phyloP scores from a whole-genome alignment of 2,329 filamentous ascomycete genomes.

The Colletotrichum noveboracense region DNA sequence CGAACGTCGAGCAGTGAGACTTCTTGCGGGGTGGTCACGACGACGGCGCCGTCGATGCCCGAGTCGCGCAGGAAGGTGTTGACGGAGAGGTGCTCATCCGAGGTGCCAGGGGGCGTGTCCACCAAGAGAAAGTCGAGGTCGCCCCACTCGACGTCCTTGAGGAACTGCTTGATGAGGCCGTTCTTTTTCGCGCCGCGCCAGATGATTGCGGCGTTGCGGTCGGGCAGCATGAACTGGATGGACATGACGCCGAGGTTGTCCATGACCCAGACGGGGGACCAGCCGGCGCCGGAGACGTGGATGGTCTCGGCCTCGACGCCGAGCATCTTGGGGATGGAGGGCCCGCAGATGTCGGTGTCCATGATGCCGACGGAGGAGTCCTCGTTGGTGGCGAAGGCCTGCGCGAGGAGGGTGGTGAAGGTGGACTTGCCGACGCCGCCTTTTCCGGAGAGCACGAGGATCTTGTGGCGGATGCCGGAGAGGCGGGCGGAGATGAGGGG shows the following conservation, averaged over 20 bases:
- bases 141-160: constrained; percentile 98
- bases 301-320: constrained; percentile 94
- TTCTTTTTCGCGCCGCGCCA: constrained; percentile 99
- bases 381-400: constrained; percentile 85
- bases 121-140: constrained; percentile 92
- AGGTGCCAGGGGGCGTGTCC: constrained; percentile 94
- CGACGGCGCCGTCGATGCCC: constrained; percentile 89
- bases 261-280: constrained; percentile 94
- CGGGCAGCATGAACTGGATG: constrained; percentile 97
- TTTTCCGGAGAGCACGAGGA: constrained; percentile 92
- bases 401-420: constrained; percentile 85
- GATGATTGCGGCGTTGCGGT: constrained; percentile 92
- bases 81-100: constrained; percentile 93
- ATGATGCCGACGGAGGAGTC: constrained; percentile 87
- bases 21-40: constrained; percentile 96
- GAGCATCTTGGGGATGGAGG: constrained; percentile 98
- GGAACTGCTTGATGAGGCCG: constrained; percentile 94
- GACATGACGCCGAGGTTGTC: constrained; percentile 97
- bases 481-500: constrained; percentile 86
- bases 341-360: constrained; percentile 98
- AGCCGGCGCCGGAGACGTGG: constrained; percentile 85
- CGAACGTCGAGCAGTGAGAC: constrained; percentile 89
- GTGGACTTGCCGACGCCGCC: constrained; percentile 97
- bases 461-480: constrained; percentile 84
- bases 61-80: constrained; percentile 91